Evolutionary conservation across 2,329 filamentous ascomycete species (phyloP).

Genomic region (Fusarium scirpi): DNA sequence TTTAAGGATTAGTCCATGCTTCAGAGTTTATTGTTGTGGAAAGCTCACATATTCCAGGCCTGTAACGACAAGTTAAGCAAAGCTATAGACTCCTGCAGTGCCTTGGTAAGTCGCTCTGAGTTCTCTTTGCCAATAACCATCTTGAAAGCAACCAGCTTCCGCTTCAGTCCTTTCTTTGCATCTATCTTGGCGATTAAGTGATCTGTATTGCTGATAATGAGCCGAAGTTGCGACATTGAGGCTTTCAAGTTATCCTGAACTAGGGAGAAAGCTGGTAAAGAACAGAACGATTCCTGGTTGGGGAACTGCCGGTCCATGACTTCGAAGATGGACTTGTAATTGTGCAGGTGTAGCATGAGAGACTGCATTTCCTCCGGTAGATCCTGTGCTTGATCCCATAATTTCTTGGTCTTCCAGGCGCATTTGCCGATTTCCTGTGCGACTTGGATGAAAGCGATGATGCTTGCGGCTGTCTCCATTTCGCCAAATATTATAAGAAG

Average conservation of each 20-base stretch:
- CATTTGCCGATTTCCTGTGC: conserved; percentile 38
- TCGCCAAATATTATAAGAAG: background rate
- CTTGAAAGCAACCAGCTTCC: conserved; percentile 37
- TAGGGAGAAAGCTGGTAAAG: conserved; percentile 3
- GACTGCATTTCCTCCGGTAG: conserved; percentile 38
- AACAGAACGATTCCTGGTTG: background rate
- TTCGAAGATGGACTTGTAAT: conserved; percentile 27
- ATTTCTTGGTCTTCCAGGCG: conserved; percentile 33
- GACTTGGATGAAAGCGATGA: conserved; percentile 45
- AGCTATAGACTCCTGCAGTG: conserved; percentile 26
- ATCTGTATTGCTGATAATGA: conserved; percentile 31
- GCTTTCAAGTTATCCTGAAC: conserved; percentile 10
- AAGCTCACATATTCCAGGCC: conserved; percentile 39
- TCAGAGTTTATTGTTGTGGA: background rate
- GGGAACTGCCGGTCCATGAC: conserved; percentile 30
- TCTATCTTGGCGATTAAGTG: conserved; percentile 29
- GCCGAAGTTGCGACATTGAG: conserved; percentile 23
- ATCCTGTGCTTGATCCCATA: conserved; percentile 46
- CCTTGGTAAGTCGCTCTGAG: conserved; percentile 30
- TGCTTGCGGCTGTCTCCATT: conserved; percentile 40
- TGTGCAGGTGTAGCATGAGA: conserved; percentile 38
- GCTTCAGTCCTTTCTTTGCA: conserved; percentile 21
- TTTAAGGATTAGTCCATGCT: background rate
- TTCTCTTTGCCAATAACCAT: conserved; percentile 36
- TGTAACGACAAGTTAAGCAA: conserved; percentile 32